phyloP scores from a whole-genome alignment of 306 rosid genomes.

The Arachis stenosperma region DNA sequence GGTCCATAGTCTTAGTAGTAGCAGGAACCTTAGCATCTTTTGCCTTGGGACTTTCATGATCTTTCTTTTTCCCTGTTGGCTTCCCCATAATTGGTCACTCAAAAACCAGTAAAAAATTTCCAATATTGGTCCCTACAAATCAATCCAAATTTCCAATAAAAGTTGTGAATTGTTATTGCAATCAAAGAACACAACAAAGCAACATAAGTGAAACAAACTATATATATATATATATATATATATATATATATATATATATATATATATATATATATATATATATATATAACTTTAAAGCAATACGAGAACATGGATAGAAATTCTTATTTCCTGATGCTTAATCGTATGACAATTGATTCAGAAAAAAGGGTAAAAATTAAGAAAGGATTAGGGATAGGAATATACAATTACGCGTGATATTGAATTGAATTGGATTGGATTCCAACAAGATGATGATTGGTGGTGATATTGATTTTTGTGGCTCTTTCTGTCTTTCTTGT shows the following conservation, averaged over 20 bases:
- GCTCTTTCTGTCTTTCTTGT: not conserved
- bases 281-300: not conserved
- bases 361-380: not conserved
- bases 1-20: not conserved
- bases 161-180: not conserved
- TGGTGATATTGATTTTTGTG: not conserved
- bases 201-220: not conserved
- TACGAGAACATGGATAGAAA: not conserved
- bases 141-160: slow-evolving; percentile 4
- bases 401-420: not conserved
- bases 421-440: not conserved
- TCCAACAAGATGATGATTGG: not conserved
- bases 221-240: not conserved
- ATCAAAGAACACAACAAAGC: slow-evolving; percentile 17
- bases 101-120: slow-evolving; percentile 47
- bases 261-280: not conserved
- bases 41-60: slow-evolving; percentile 48
- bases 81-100: slow-evolving; percentile 71
- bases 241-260: not conserved
- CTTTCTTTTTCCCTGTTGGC: slow-evolving; percentile 77
- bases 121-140: slow-evolving; percentile 45
- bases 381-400: not conserved
- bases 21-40: slow-evolving; percentile 25
- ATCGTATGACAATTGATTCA: not conserved
- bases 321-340: not conserved